phyloP scores from a whole-genome alignment of 805 yeast species.

The Candida maltosa region DNA sequence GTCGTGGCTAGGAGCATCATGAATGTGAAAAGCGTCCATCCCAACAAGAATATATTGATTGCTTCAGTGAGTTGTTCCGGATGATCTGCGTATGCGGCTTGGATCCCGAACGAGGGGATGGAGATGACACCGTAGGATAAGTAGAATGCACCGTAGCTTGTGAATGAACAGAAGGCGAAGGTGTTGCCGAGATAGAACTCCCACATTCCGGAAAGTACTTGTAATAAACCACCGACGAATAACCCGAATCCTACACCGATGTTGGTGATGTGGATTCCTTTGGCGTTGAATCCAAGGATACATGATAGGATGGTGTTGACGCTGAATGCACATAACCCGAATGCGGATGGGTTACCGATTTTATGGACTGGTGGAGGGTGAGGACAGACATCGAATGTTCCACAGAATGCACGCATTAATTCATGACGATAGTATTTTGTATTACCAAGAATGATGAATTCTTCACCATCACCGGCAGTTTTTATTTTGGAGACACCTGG shows the following conservation, averaged over 20 bases:
- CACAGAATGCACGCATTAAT: conserved; percentile 57
- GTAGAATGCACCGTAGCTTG: conserved; percentile 57
- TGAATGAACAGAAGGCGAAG: conserved; percentile 53
- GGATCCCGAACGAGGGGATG: conserved; percentile 56
- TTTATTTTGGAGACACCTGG: conserved; percentile 15
- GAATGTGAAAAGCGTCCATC: conserved; percentile 65
- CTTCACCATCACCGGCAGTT: conserved; percentile 35
- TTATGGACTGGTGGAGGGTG: conserved; percentile 45
- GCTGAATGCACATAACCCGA: conserved; percentile 50
- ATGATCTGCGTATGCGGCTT: conserved; percentile 44
- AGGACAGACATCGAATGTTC: conserved; percentile 46
- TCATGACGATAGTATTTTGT: conserved; percentile 49
- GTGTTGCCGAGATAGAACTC: conserved; percentile 50
- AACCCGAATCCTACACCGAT: conserved; percentile 44
- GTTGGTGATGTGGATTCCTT: conserved; percentile 41
- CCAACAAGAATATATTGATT: conserved; percentile 55
- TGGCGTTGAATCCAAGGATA: conserved; percentile 43
- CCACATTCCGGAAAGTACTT: conserved; percentile 50
- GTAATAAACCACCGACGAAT: conserved; percentile 49
- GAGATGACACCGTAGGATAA: conserved; percentile 45
- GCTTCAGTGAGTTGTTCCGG: conserved; percentile 45
- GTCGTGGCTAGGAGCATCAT: conserved; percentile 53
- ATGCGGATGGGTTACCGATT: conserved; percentile 51
- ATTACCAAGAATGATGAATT: conserved; percentile 40
- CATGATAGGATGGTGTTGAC: conserved; percentile 47